These are phyloP conservation scores for Suillus brevipes DNA, from an alignment of 768 basidiomycete genomes.

Conservation along the genomic window DNA sequence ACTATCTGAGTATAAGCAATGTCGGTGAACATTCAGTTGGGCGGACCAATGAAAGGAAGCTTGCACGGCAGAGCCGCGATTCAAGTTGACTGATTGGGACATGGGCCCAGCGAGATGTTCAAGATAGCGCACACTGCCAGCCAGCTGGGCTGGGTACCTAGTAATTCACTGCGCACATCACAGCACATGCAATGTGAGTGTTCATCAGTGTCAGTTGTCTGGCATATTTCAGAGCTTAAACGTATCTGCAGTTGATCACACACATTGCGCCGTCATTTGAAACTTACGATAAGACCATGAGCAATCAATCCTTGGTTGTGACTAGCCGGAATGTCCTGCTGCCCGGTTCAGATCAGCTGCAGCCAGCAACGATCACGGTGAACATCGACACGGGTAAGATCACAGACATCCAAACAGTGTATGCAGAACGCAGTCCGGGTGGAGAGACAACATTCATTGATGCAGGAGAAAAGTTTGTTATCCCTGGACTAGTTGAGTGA, in stretches of 20 bases:
- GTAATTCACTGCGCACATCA: not conserved
- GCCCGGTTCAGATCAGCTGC: constrained; percentile 46
- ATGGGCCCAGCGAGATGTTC: not conserved
- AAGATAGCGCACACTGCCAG: not conserved
- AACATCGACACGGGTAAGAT: constrained; percentile 64
- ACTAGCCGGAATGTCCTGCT: constrained; percentile 58
- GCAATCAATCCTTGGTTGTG: constrained; percentile 37
- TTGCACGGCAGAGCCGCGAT: not conserved
- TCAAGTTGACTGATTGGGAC: not conserved
- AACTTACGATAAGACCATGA: not conserved
- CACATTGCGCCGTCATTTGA: not conserved
- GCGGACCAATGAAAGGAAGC: not conserved
- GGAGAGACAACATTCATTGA: constrained; percentile 39
- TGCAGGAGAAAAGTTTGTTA: constrained; percentile 55
- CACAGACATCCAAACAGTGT: constrained; percentile 42
- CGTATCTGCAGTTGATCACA: not conserved
- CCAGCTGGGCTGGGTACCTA: not conserved
- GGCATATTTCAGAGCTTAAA: no score
- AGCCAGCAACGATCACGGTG: constrained; percentile 67
- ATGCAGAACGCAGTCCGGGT: constrained; percentile 18
- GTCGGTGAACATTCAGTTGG: not conserved
- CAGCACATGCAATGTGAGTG: not conserved
- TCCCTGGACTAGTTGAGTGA: constrained; percentile 84
- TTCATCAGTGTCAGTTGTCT: not conserved
- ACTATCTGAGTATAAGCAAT: not conserved